Conservation (phyloP, 306 rosid genomes). For the Vicia sativa region DNA sequence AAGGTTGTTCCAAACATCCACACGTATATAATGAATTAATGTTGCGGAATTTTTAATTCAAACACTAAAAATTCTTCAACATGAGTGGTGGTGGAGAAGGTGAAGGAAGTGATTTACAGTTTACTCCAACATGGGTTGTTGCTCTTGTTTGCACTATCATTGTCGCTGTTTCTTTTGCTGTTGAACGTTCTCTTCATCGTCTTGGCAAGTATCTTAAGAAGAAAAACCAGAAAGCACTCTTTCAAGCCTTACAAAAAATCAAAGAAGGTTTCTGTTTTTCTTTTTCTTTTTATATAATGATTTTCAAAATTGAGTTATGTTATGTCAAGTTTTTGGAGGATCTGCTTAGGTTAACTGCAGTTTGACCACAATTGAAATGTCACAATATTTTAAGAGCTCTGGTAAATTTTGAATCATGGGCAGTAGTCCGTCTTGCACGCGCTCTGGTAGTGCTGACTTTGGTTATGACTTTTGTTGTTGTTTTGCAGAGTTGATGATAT, state of each 20-base stretch:
- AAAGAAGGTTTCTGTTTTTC: constrained; percentile 59
- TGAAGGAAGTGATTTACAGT: constrained; percentile 49
- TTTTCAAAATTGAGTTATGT: background rate
- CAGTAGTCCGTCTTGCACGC: too few species aligned
- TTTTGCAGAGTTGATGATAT: constrained; percentile 75
- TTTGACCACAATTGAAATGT: too few species aligned
- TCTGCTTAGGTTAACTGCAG: too few species aligned
- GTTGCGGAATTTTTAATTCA: too few species aligned
- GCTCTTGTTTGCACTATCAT: constrained; percentile 72
- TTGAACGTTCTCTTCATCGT: constrained; percentile 64
- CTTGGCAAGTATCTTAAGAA: constrained; percentile 56
- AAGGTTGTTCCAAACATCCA: too few species aligned
- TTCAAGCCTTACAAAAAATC: constrained; percentile 68
- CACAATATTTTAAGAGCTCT: too few species aligned
- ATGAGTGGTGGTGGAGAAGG: constrained; percentile 39
- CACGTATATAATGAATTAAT: too few species aligned
- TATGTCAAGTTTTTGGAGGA: too few species aligned
- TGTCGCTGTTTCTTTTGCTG: constrained; percentile 61
- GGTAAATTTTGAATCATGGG: too few species aligned
- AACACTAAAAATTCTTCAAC: too few species aligned
- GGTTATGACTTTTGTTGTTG: background rate
- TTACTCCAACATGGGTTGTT: constrained; percentile 86
- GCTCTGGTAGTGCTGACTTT: too few species aligned
- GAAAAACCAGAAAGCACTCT: constrained; percentile 76
- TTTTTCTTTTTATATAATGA: too few species aligned